These are phyloP conservation scores for Phaffia rhodozyma DNA, from an alignment of 1,284 basidiomycete species.

Conservation along the genomic window DNA sequence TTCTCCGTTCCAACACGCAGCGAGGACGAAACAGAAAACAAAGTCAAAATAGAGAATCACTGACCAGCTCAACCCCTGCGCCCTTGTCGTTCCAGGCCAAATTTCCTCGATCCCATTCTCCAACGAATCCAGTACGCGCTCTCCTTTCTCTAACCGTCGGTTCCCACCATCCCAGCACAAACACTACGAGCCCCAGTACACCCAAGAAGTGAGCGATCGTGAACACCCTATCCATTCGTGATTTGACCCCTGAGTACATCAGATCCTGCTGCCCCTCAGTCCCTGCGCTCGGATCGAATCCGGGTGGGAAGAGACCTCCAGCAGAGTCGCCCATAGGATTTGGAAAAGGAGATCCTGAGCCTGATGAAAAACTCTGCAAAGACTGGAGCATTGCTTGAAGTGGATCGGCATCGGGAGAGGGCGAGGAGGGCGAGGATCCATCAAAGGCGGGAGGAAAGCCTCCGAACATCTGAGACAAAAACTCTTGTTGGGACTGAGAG, in stretches of 20 bases:
- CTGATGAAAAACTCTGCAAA: no score
- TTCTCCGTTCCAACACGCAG: no score
- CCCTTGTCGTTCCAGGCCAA: background rate
- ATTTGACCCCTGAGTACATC: slow-evolving; percentile 17
- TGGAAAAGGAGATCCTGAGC: no score
- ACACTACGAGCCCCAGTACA: slow-evolving; percentile 28
- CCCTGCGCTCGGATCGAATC: background rate
- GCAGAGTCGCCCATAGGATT: background rate
- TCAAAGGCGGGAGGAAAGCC: no score
- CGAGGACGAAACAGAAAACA: background rate
- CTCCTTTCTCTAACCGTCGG: slow-evolving; percentile 23
- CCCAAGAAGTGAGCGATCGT: slow-evolving; percentile 31
- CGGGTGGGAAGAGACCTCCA: background rate
- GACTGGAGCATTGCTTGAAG: background rate
- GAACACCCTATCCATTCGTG: slow-evolving; percentile 26
- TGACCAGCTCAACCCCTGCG: slow-evolving; percentile 8
- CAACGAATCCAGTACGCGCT: background rate
- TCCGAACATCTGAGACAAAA: no score
- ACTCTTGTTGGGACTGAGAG: background rate
- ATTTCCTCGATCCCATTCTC: background rate
- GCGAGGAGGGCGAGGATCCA: background rate
- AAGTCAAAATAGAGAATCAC: background rate
- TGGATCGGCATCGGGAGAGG: background rate
- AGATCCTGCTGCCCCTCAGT: slow-evolving; percentile 7
- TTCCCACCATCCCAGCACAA: slow-evolving; percentile 33